Evolutionary conservation across 139 green algal genomes (phyloP), one percentile per base, ranked within the genome.

Genomic region (Haematococcus sp.): DNA sequence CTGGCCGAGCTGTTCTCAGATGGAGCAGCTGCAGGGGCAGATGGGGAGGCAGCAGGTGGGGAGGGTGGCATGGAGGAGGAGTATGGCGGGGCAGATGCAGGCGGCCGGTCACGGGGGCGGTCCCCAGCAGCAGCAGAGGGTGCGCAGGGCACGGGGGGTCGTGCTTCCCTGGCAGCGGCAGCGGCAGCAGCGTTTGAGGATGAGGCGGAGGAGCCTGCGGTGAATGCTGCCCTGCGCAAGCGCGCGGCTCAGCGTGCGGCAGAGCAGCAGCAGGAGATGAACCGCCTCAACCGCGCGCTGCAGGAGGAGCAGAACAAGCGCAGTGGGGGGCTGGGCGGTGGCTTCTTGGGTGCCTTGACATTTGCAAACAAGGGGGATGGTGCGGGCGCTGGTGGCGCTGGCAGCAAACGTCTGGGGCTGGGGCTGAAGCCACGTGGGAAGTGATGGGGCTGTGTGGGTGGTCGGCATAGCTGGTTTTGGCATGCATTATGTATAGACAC

Each of bases 1-100:
- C 78, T 96, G 76, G 80, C 16, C 1, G 30, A 34, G 23, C 28
- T 61, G 25, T 56, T 40, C n/a, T 30, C 30, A 27, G 65, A 25
- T 28, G 4, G 27, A 5, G 56, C 58, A 17, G 58, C 28, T 5
- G 23, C 64, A 17, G 34, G 31, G 15, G 64, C 64, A 22, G 64
- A 32, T 16, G 64, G 35, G 34, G 40, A 7, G 64, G 31, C 34
- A 23, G 31, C 31, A 7, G 40, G 22, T 5, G 30, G 40, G 4
- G 64, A 30, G 35, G 16, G 32, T 56, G 64, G 40, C 23, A 4
- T 5, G 28, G 9, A 55, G 32, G 19, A 7, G 20, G 15, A 13
- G 65, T 11, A 30, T 59, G 65, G 5, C 4, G 65, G 52, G 65
- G 40, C 9, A 30, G 55, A 13, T 5, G 25, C 9, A 13, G 55